Percentiles rank a stretch among this genome's conserved stretches.
Conservation (phyloP, 306 rosid genomes). For the Amphicarpaea edgeworthii region DNA sequence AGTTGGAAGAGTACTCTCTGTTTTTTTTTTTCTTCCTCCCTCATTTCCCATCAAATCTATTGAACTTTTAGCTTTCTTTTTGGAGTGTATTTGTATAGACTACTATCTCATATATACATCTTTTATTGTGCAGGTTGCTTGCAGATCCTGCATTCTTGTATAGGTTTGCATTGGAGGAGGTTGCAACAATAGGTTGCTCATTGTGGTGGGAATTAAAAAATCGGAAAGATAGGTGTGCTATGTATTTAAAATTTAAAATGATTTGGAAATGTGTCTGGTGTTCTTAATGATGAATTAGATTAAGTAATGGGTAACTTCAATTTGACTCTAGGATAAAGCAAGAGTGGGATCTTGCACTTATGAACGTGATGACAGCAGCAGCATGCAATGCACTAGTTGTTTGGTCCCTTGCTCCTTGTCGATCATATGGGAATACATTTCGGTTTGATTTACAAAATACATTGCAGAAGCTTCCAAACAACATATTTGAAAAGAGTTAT, state of each 20-base stretch:
- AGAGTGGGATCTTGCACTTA: constrained; percentile 98
- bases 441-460: constrained; percentile 94
- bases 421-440: constrained; percentile 95
- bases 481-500: constrained; percentile 93
- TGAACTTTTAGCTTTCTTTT: constrained; percentile 20
- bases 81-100: not conserved
- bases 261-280: constrained; percentile 34
- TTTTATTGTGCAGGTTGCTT: constrained; percentile 77
- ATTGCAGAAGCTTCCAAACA: constrained; percentile 97
- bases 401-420: constrained; percentile 99
- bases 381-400: constrained; percentile 97
- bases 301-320: constrained; percentile 30
- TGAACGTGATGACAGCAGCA: constrained; percentile 91
- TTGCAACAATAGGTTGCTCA: constrained; percentile 79
- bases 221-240: constrained; percentile 82
- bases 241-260: constrained; percentile 4
- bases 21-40: too few species aligned
- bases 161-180: constrained; percentile 86
- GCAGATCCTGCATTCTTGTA: constrained; percentile 96
- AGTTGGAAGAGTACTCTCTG: not conserved
- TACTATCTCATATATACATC: constrained; percentile 29
- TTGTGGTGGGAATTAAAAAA: constrained; percentile 95
- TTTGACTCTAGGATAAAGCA: constrained; percentile 77
- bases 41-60: not conserved
- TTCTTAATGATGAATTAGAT: constrained; percentile 36